Evolutionary conservation across 2,329 filamentous ascomycete genomes (phyloP).

Genomic region (Phialocephala subalpina): DNA sequence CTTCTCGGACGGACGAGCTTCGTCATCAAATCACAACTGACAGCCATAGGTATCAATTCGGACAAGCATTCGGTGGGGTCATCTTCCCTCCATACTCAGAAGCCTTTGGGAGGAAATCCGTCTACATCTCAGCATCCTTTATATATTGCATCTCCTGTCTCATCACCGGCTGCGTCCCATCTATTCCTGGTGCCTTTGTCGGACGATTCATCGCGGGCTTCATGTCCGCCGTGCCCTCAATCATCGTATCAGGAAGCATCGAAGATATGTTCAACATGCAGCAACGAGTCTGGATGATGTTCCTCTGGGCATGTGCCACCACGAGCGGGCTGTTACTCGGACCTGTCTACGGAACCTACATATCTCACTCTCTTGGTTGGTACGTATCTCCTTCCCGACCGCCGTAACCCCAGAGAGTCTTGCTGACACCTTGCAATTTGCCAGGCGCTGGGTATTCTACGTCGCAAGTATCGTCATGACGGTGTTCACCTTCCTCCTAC

Average conservation of each 20-base stretch:
- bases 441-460: constrained; percentile 55
- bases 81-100: constrained; percentile 50
- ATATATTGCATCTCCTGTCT: constrained; percentile 47
- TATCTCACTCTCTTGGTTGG: constrained; percentile 49
- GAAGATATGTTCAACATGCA: constrained; percentile 58
- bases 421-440: neutral
- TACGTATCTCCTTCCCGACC: constrained; percentile 30
- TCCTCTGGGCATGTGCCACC: constrained; percentile 52
- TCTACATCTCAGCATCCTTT: constrained; percentile 46
- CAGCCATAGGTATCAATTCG: constrained; percentile 44
- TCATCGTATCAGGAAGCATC: constrained; percentile 55
- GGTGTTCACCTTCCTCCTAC: constrained; percentile 45
- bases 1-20: no score
- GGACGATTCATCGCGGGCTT: constrained; percentile 54
- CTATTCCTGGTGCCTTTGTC: constrained; percentile 47
- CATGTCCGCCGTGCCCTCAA: constrained; percentile 55
- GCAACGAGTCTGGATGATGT: constrained; percentile 55
- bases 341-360: constrained; percentile 53
- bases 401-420: neutral
- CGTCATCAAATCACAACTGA: neutral
- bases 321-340: constrained; percentile 53
- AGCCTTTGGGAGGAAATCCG: constrained; percentile 46
- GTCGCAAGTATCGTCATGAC: constrained; percentile 50
- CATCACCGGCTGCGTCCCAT: constrained; percentile 48
- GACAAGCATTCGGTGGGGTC: constrained; percentile 49